phyloP scores from a whole-genome alignment of 108 stramenopile species.

The Nitzschia sp. region DNA sequence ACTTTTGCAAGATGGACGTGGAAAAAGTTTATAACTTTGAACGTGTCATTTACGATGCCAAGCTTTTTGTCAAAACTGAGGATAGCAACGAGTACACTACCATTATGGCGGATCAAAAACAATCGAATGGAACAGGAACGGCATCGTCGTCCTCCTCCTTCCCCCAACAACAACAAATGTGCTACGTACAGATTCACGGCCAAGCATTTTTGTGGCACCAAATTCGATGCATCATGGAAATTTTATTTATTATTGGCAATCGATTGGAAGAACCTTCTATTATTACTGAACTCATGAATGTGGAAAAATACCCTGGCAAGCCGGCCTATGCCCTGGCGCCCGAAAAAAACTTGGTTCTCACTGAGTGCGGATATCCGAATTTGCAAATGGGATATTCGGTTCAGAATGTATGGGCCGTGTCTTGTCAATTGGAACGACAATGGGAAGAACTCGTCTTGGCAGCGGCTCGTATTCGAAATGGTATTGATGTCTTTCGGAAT shows the following conservation, averaged over 20 bases:
- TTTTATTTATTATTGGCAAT: slow-evolving; percentile 91
- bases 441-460: slow-evolving; percentile 76
- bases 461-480: slow-evolving; percentile 68
- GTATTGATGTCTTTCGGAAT: slow-evolving; percentile 47
- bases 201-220: slow-evolving; percentile 99
- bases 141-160: not conserved
- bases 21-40: slow-evolving; percentile 92
- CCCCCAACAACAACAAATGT: slow-evolving; percentile 38
- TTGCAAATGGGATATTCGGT: slow-evolving; percentile 69
- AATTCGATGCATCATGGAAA: slow-evolving; percentile 93
- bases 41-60: slow-evolving; percentile 61
- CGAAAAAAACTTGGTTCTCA: slow-evolving; percentile 89
- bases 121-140: not conserved
- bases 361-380: slow-evolving; percentile 84
- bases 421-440: slow-evolving; percentile 63
- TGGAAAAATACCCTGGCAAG: slow-evolving; percentile 84
- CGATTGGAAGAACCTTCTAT: slow-evolving; percentile 82
- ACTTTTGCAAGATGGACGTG: slow-evolving; percentile 98
- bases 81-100: too few species aligned
- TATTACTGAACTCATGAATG: slow-evolving; percentile 82
- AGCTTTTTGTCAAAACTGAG: slow-evolving; percentile 38
- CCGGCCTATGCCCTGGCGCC: slow-evolving; percentile 92
- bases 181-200: slow-evolving; percentile 85
- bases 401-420: slow-evolving; percentile 69
- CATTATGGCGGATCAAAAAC: not conserved